These are phyloP conservation scores for Fusarium newnesense DNA, from an alignment of 2,329 filamentous ascomycete species.

Conservation along the genomic window DNA sequence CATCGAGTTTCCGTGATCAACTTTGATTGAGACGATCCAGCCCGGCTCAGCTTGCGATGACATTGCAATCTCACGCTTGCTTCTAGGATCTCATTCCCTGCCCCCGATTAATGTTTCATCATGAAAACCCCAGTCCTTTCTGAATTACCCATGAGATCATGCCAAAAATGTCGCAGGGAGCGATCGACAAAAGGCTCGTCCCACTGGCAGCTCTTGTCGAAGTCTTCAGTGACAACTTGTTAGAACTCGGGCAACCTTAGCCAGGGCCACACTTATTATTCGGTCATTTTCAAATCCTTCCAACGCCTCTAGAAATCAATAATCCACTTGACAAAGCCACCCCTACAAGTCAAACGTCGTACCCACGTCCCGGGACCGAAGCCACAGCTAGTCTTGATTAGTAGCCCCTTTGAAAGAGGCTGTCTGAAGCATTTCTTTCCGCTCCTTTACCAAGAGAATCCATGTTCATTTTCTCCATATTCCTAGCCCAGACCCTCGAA, in stretches of 20 bases:
- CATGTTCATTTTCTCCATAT: constrained; percentile 30
- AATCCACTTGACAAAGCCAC: constrained; percentile 37
- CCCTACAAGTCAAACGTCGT: constrained; percentile 40
- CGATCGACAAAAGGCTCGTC: not conserved
- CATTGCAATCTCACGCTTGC: constrained; percentile 31
- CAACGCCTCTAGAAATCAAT: constrained; percentile 27
- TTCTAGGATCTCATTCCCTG: constrained; percentile 14
- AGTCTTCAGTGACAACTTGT: constrained; percentile 3
- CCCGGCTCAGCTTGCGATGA: constrained; percentile 32
- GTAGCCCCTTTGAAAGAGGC: constrained; percentile 36
- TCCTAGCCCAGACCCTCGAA: constrained; percentile 18
- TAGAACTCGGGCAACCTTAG: constrained; percentile 8
- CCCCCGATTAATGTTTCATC: constrained; percentile 25
- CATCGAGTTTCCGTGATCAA: constrained; percentile 13
- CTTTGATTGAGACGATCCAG: constrained; percentile 30
- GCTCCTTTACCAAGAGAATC: constrained; percentile 36
- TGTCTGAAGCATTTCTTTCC: constrained; percentile 40
- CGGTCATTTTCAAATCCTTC: constrained; percentile 35
- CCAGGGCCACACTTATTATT: constrained; percentile 7
- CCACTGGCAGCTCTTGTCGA: constrained; percentile 1
- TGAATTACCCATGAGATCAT: constrained; percentile 9
- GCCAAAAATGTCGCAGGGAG: constrained; percentile 2
- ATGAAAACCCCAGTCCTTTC: constrained; percentile 14
- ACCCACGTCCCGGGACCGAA: constrained; percentile 41
- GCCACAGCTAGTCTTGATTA: constrained; percentile 41